Percentiles rank a stretch among this genome's conserved stretches.
phyloP scores from a whole-genome alignment of 1,284 basidiomycete genomes.

The Malassezia sympodialis region DNA sequence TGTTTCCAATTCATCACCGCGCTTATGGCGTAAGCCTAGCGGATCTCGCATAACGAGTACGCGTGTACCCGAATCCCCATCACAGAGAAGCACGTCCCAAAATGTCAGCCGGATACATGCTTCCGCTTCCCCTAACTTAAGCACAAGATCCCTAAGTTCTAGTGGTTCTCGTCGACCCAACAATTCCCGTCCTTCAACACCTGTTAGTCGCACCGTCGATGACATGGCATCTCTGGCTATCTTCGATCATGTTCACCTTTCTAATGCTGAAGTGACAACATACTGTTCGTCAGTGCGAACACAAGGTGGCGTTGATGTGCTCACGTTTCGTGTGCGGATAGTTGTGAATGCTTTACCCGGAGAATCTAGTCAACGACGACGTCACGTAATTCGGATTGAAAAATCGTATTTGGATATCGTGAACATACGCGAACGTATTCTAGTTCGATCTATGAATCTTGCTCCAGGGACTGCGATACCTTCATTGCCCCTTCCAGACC shows the following conservation, averaged over 20 bases:
- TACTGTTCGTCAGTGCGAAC: neutral
- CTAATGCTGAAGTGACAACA: neutral
- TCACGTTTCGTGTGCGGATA: conserved; percentile 7
- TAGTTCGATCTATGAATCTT: neutral
- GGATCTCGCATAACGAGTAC: neutral
- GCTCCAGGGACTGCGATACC: neutral
- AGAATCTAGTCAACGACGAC: neutral
- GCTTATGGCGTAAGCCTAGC: conserved; percentile 10
- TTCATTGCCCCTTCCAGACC: neutral
- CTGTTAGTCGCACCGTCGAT: neutral
- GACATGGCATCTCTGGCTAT: neutral
- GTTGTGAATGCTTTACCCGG: neutral
- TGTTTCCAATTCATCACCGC: neutral
- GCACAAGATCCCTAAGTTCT: neutral
- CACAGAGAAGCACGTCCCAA: neutral
- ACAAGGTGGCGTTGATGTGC: neutral
- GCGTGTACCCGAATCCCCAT: conserved; percentile 2
- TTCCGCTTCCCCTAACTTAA: neutral
- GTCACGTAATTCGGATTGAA: neutral
- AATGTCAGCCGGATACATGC: neutral
- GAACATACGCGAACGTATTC: conserved; percentile 3
- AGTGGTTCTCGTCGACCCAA: neutral
- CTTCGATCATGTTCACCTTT: neutral
- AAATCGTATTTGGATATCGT: conserved; percentile 10
- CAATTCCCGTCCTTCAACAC: conserved; percentile 1